Base-by-base conservation (phyloP, 495 filamentous ascomycete species). In the Neurospora sp. region DNA sequence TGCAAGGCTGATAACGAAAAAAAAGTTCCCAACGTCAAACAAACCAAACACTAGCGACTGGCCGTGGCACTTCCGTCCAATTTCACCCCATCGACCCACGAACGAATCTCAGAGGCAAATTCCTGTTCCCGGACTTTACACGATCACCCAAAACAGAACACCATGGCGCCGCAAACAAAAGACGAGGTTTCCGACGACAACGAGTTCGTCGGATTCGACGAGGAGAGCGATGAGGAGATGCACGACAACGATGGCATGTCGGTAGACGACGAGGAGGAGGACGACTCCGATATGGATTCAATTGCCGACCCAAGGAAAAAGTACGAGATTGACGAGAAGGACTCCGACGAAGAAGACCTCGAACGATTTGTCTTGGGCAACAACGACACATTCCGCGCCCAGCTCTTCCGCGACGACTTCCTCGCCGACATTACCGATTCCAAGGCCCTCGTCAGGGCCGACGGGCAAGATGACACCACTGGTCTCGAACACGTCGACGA, bases 361-460 rank as follows among this genome's bases (percentile, higher is more conserved):
- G 94, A 97, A 82, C 86, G 88, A 73, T 85, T 97, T 73, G 91
- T 98, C 3, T 92, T 98, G 69, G 95, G 95, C 39, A 92, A 96
- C 77, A 86, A 91, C 59, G 87, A 87, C n/a, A 92, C 90, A 38
- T 97, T 97, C 79, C 88, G 88, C 65, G 86, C 88, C 53, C 90
- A 89, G 68, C 83, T 97, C 75, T 89, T 90, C 72, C 80, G 82
- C 74, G 77, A 81, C 69, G 80, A 82, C 35, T 77, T 76, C 0
- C 73, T 77, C 38, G 73, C 42, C 4, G 74, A 74, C 6, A 75
- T 75, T 44, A 76, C 76, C n/a, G 81, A 83, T 16, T 77, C 79
- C 9, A 81, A 81, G 11, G 80, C 82, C 5, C 77, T 81, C 46
- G 80, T 79, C 39, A 41, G 76, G 4, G 78, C 69, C 5, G 44